These are phyloP conservation scores for Pyrenophora graminea DNA, from an alignment of 2,329 filamentous ascomycete genomes.

Conservation along the genomic window DNA sequence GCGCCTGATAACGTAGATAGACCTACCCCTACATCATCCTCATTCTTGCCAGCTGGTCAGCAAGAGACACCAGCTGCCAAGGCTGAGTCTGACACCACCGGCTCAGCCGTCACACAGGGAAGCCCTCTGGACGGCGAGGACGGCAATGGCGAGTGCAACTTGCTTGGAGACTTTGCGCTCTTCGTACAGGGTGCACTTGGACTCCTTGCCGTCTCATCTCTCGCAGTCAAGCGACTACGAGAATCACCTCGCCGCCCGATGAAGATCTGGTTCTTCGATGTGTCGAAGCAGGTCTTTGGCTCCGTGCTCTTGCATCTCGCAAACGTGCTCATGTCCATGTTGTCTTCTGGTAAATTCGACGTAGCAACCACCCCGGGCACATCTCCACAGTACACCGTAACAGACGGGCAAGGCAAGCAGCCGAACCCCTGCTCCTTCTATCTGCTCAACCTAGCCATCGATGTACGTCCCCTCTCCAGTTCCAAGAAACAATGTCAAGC, in stretches of 20 bases:
- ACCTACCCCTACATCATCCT: conserved; percentile 17
- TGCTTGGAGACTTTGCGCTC: conserved; percentile 89
- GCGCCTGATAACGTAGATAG: conserved; percentile 12
- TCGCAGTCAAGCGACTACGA: conserved; percentile 92
- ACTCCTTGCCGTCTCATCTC: conserved; percentile 75
- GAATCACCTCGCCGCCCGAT: conserved; percentile 89
- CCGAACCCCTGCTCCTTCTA: conserved; percentile 98
- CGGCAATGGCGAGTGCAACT: conserved; percentile 75
- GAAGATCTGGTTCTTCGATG: conserved; percentile 98
- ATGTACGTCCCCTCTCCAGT: conserved; percentile 65
- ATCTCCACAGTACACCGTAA: conserved; percentile 26
- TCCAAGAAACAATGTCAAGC: neutral
- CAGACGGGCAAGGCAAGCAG: conserved; percentile 48
- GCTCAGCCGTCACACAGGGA: conserved; percentile 24
- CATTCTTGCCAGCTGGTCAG: conserved; percentile 9
- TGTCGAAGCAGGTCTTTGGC: conserved; percentile 94
- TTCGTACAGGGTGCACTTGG: conserved; percentile 88
- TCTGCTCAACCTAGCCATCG: conserved; percentile 88
- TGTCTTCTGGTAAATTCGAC: conserved; percentile 83
- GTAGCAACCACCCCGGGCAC: conserved; percentile 56
- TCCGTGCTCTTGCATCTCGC: conserved; percentile 88
- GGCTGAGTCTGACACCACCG: conserved; percentile 16
- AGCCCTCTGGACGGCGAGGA: conserved; percentile 47
- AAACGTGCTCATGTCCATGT: conserved; percentile 95
- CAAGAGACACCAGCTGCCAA: conserved; percentile 6